Percentiles rank a stretch among this genome's conserved stretches.
Conservation (phyloP, 768 basidiomycete genomes). For the Aureoboletus auriporus region DNA sequence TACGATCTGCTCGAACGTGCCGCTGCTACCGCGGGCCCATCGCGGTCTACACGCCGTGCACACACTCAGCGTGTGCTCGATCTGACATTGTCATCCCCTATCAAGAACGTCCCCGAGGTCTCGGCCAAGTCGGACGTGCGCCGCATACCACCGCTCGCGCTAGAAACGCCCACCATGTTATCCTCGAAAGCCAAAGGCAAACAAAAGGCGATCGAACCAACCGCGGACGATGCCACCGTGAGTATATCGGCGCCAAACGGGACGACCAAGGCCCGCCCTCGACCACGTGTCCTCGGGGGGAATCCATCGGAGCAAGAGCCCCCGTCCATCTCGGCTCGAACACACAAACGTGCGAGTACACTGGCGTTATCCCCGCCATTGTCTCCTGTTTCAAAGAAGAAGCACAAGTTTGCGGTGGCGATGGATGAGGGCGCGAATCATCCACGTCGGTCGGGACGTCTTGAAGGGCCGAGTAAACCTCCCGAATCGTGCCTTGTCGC, state of each 20-base stretch:
- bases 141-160: constrained; percentile 4
- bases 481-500: background rate
- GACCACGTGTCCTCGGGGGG: constrained; percentile 2
- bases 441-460: constrained; percentile 18
- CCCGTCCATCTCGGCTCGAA: constrained; percentile 7
- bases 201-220: constrained; percentile 24
- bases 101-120: constrained; percentile 7
- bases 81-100: constrained; percentile 29
- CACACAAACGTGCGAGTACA: constrained; percentile 27
- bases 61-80: constrained; percentile 51
- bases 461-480: constrained; percentile 14
- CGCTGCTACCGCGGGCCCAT: constrained; percentile 38
- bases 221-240: constrained; percentile 5
- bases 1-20: constrained; percentile 58
- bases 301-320: constrained; percentile 4
- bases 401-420: constrained; percentile 17
- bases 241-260: constrained; percentile 15
- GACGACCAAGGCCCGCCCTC: constrained; percentile 4
- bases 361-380: constrained; percentile 15
- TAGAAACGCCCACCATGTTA: constrained; percentile 2
- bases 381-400: constrained; percentile 23
- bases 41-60: constrained; percentile 58
- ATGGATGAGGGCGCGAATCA: constrained; percentile 6
- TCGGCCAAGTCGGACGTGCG: constrained; percentile 10
- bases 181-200: constrained; percentile 31